Evolutionary conservation across 192 early-diverging fungal species (phyloP).

Genomic region (Coemansia sp.): DNA sequence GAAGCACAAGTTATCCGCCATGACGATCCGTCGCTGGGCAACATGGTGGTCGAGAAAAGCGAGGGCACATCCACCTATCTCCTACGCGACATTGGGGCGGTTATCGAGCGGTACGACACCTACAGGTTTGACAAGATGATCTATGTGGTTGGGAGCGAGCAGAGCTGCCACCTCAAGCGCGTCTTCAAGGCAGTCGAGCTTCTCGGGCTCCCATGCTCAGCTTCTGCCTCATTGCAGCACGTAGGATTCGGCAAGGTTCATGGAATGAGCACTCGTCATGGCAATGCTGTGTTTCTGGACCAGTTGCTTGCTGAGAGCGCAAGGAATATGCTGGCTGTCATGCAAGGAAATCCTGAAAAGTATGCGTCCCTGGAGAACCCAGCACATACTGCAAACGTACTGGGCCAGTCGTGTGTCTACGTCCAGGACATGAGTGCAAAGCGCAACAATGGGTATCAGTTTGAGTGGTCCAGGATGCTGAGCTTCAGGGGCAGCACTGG

Average conservation of each 20-base stretch:
- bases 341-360: conserved; percentile 84
- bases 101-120: conserved; percentile 81
- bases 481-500: conserved; percentile 97
- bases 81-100: conserved; percentile 95
- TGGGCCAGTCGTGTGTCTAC: conserved; percentile 91
- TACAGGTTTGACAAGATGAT: conserved; percentile 91
- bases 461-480: conserved; percentile 90
- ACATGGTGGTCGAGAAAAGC: conserved; percentile 79
- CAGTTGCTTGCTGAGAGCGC: conserved; percentile 86
- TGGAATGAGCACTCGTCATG: conserved; percentile 97
- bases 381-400: conserved; percentile 73
- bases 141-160: conserved; percentile 89
- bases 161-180: conserved; percentile 89
- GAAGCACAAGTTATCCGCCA: conserved; percentile 89
- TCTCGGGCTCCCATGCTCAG: conserved; percentile 77
- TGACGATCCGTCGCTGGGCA: conserved; percentile 79
- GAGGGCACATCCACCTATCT: conserved; percentile 93
- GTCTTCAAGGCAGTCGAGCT: conserved; percentile 90
- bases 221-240: conserved; percentile 76
- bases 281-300: conserved; percentile 94
- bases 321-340: conserved; percentile 86
- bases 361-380: conserved; percentile 83
- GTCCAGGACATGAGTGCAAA: conserved; percentile 88
- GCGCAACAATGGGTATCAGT: conserved; percentile 93
- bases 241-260: conserved; percentile 93